Evolutionary conservation across 75 land plant species (phyloP), one percentile per base, ranked within the genome.

Genomic region (Pinus tabuliformis): DNA sequence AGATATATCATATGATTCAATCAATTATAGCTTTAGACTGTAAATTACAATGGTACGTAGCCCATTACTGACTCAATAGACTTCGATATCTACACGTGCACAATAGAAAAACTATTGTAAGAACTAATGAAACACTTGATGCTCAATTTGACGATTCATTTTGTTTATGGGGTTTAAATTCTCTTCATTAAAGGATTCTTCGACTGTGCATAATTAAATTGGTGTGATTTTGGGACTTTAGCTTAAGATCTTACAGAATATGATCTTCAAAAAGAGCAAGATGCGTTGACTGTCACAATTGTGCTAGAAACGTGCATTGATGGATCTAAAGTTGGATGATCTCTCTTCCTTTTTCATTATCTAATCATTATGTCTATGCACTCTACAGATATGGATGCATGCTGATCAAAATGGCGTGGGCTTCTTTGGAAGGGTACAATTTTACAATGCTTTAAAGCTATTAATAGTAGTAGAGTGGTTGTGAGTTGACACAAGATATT

Each of bases 381-480:
- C 58, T 56, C 7, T 20, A 37, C 83, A 95, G 96, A 89, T 96
- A 78, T 96, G 99, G 99, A 91, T 79, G 78, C 82, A 84, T 83
- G 87, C 94, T 56, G 94, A 96, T 87, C 89, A 87, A 77, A 84
- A 59, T 22, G 80, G 73, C 14, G 80, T 80, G 45, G 92, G 99
- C 61, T 96, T 84, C 77, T 87, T 96, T 59, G 84, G 94, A 59
- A 85, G 87, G 13, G 72, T 66, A 26, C 91, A 96, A 68, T 96
- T 96, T 78, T 87, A 84, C 71, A 93, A 96, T 89, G 92, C 94
- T 60, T 85, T 96, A 73, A 96, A 81, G 65, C 92, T 96, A 59
- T 92, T 93, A 16, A 96, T 94, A 63, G 92, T 96, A 15, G 96
- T 94, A 96, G 54, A 87, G 89, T 76, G 95, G 95, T 58, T 84